Conservation (phyloP, 257 asterid species). For the Solanum lycopersicoides region DNA sequence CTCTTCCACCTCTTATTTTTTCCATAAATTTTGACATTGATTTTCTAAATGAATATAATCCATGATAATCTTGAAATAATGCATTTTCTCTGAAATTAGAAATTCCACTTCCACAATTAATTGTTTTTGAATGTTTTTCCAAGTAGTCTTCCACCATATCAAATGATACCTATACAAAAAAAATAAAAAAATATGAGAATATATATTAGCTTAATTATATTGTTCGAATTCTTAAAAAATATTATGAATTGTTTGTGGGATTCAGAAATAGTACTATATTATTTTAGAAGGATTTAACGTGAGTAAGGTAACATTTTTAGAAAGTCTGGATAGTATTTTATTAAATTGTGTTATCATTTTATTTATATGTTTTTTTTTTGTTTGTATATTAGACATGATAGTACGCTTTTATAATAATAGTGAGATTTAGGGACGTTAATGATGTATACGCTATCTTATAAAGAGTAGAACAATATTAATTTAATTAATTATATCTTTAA, state of each 20-base stretch:
- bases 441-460: background rate
- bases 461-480: background rate
- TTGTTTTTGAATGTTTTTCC: constrained; percentile 31
- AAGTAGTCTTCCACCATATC: constrained; percentile 69
- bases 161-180: constrained; percentile 55
- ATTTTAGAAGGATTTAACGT: background rate
- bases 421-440: background rate
- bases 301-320: background rate
- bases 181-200: background rate
- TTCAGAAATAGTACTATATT: background rate
- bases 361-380: background rate
- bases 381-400: background rate
- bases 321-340: background rate
- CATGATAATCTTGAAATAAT: constrained; percentile 91
- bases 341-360: background rate
- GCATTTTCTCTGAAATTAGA: constrained; percentile 78
- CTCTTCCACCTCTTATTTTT: constrained; percentile 73
- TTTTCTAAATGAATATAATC: constrained; percentile 68
- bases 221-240: background rate
- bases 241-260: background rate
- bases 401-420: background rate
- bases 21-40: constrained; percentile 94
- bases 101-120: constrained; percentile 7
- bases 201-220: background rate
- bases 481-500: background rate